Conservation (phyloP, 176 grass and related monocot species). For the Carex parvula region DNA sequence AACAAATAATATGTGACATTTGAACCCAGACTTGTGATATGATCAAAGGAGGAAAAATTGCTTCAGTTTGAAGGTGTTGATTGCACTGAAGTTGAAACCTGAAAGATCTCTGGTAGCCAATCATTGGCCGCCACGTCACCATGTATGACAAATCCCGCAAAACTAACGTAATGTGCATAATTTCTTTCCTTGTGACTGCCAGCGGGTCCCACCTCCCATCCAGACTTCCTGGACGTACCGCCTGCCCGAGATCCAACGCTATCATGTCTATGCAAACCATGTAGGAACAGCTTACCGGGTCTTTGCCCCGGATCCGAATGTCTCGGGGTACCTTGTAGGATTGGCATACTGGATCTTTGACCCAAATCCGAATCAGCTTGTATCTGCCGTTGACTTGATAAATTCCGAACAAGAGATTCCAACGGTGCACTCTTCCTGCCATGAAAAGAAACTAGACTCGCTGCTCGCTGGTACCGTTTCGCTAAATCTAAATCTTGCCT, state of each 20-base stretch:
- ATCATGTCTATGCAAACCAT: neutral
- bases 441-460: conserved; percentile 32
- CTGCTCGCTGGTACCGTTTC: conserved; percentile 39
- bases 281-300: neutral
- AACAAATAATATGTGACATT: neutral
- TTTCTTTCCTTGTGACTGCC: conserved; percentile 29
- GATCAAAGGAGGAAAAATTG: neutral
- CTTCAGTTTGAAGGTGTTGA: neutral
- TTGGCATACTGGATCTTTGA: conserved; percentile 32
- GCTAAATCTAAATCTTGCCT: conserved; percentile 50
- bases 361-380: conserved; percentile 25
- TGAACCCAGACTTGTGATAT: neutral
- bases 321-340: conserved; percentile 16
- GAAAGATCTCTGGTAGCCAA: conserved; percentile 70
- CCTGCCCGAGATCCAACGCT: neutral
- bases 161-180: conserved; percentile 51
- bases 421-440: conserved; percentile 22
- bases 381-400: conserved; percentile 33
- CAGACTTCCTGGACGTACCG: conserved; percentile 23
- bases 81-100: conserved; percentile 39
- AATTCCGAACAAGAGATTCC: conserved; percentile 34
- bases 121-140: conserved; percentile 61
- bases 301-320: conserved; percentile 29
- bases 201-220: neutral
- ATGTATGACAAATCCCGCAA: conserved; percentile 56